phyloP scores from a whole-genome alignment of 352 stramenopile species.

The Pythium grandisporangium region DNA sequence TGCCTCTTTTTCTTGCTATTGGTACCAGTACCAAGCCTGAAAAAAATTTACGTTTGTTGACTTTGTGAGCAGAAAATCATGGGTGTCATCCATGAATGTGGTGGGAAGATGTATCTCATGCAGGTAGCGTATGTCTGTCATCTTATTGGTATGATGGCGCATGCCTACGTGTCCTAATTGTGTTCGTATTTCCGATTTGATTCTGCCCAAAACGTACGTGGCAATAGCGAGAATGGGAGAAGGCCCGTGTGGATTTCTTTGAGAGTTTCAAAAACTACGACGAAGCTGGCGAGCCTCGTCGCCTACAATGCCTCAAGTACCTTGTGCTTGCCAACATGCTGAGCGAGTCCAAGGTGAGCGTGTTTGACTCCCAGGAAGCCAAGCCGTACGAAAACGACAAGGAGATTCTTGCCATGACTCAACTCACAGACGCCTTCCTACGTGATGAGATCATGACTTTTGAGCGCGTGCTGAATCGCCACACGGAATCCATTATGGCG shows the following conservation, averaged over 20 bases:
- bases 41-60: too few relatives aligned
- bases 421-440: constrained; percentile 92
- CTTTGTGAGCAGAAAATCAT: constrained; percentile 69
- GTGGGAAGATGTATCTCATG: constrained; percentile 96
- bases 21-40: too few relatives aligned
- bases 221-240: constrained; percentile 84
- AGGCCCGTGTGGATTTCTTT: constrained; percentile 91
- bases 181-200: too few relatives aligned
- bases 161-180: background rate
- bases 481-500: constrained; percentile 87
- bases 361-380: constrained; percentile 92
- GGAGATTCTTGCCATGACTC: constrained; percentile 94
- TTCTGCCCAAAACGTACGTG: background rate
- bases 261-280: constrained; percentile 96
- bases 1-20: background rate
- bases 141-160: background rate
- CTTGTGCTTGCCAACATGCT: constrained; percentile 94
- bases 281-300: constrained; percentile 89
- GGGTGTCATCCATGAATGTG: constrained; percentile 92
- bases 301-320: constrained; percentile 93
- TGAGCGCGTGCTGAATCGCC: constrained; percentile 84
- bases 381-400: constrained; percentile 93
- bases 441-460: constrained; percentile 94
- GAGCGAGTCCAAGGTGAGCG: constrained; percentile 91
- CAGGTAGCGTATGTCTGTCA: constrained; percentile 25